Base-by-base conservation (phyloP, 371 early-diverging fungal genomes). In the Haplosporangium sp. region DNA sequence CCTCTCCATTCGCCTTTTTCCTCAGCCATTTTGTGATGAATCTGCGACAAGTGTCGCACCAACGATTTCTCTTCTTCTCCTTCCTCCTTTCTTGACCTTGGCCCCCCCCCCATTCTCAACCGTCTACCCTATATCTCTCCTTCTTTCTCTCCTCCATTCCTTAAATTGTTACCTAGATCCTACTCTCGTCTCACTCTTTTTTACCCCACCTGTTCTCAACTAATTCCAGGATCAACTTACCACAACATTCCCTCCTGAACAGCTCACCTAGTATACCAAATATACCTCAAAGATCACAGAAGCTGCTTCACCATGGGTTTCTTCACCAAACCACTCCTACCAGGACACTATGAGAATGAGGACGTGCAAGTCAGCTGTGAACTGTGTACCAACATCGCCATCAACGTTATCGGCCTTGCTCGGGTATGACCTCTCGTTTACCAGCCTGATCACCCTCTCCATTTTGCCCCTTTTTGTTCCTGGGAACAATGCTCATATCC, bases 331-430 rank as follows among this genome's bases (percentile, higher is more conserved):
- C 73, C 69, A 5, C 56, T 80, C 0, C 42, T 80, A 4, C 55
- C 80, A 9, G 80, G 67, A 47, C 69, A 62, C 41, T 80, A 47
- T 48, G 80, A 80, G 13, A 80, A 80, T 37, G 80, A 80, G 37
- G 80, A 80, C 56, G 73, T 80, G 10, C 80, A 73, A 46, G 55
- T 80, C 69, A 80, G 72, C 11, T 62, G 69, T 8, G 73, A 69
- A 37, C 64, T 80, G n/a, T 80, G 69, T 67, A 59, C 69, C 38
- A 80, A 80, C 23, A 73, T 80, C 43, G 50, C 65, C 48, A 66
- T 80, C 69, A 64, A 61, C 8, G 67, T 80, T 21, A 56, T 80
- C 38, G 80, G 80, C 21, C 69, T 69, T 5, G 80, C 80, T 41
- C 73, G 64, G 80, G 80, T 80, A 80, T 38, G 38, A 47, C 16